Base-by-base conservation (phyloP, 108 stramenopile genomes). In the Stephanodiscus minutulus region DNA sequence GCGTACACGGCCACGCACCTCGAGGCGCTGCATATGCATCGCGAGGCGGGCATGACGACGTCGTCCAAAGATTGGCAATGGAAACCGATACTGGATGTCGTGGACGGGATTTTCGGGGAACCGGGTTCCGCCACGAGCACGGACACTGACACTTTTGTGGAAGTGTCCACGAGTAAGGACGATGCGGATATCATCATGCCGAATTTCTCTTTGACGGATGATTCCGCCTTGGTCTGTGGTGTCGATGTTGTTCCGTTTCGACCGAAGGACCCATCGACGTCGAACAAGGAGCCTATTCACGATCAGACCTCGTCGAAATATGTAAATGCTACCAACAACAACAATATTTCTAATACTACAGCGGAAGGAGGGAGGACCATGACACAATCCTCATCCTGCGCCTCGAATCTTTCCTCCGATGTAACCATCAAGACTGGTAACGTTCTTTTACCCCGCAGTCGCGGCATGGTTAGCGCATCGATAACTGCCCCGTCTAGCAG, bases 21-120 rank as follows among this genome's bases (percentile, higher is more conserved):
- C n/a, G 77, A 78, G 49, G 70, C 70, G 29, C 60, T 78, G 1
- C 68, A 56, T 50, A 29, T 67, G 37, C 77, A 70, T 22, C 77
- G 62, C 44, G 70, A 78, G 28, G 70, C 59, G 7, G 77, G 77
- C 12, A 69, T 57, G 12, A 56, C 69, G 35, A 25, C 44, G 22
- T 77, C 68, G 11, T 56, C 68, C 20, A 46, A 57, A 1, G 21
- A 27, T 13, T 13, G 13, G 25, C 54, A 24, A n/a, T 52, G 47
- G 39, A 78, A 29, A 22, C 60, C 70, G 35, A 36, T 56, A 5
- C 70, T 70, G 20, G 64, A 70, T 58, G 68, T 50, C 50, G 55
- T 77, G 58, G 58, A 78, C 33, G 21, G 54, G n/a, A 36, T 12
- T 58, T 53, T 27, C 35, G 48, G 68, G 29, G 60, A 68, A 5